phyloP scores from a whole-genome alignment of 371 early-diverging fungal genomes.

The Rhizomucor pusillus region DNA sequence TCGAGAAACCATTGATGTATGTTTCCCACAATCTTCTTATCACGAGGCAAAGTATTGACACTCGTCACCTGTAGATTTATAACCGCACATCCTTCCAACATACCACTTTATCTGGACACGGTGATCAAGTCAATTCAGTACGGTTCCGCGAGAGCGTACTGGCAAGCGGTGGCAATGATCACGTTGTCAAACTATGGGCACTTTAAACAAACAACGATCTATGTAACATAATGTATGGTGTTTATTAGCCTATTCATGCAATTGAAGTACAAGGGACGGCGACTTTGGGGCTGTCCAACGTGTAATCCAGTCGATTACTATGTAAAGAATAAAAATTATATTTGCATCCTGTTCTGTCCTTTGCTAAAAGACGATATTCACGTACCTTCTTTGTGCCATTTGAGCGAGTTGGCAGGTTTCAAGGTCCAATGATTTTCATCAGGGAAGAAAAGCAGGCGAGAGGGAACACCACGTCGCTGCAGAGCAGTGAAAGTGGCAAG shows the following conservation, averaged over 20 bases:
- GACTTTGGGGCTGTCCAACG: too few species aligned
- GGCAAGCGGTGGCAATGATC: slow-evolving; percentile 57
- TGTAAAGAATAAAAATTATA: too few species aligned
- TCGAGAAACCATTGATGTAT: slow-evolving; percentile 50
- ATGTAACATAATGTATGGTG: too few species aligned
- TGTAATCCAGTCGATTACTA: too few species aligned
- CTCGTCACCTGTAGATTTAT: slow-evolving; percentile 43
- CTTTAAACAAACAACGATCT: too few species aligned
- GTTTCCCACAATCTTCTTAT: not conserved
- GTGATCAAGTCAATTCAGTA: slow-evolving; percentile 42
- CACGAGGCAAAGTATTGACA: not conserved
- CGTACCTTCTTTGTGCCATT: slow-evolving; percentile 71
- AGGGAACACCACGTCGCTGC: slow-evolving; percentile 70
- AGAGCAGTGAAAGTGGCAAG: slow-evolving; percentile 78
- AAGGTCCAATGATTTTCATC: slow-evolving; percentile 82
- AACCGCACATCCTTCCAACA: slow-evolving; percentile 63
- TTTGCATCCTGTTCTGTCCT: too few species aligned
- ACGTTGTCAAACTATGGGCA: slow-evolving; percentile 59
- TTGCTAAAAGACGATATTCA: not conserved
- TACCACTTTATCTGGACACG: slow-evolving; percentile 49
- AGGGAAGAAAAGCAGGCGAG: slow-evolving; percentile 75
- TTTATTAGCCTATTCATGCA: too few species aligned
- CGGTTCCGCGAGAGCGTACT: slow-evolving; percentile 50
- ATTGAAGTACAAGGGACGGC: too few species aligned
- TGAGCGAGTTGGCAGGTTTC: slow-evolving; percentile 75